Base-by-base conservation (phyloP, 2,329 filamentous ascomycete species). In the Decorospora gaudefroyi region DNA sequence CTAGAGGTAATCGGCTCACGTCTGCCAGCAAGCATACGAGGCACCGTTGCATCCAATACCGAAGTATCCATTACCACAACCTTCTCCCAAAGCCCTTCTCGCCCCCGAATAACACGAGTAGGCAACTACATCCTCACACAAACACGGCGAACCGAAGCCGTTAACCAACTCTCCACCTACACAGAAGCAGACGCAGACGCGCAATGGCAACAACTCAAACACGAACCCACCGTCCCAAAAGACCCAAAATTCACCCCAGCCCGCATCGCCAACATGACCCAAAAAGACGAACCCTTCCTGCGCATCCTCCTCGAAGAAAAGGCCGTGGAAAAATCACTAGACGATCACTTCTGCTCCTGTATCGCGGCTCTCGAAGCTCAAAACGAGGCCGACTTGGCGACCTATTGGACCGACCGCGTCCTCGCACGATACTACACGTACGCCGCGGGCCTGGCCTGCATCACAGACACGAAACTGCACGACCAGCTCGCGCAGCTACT, bases 401-500 rank as follows among this genome's bases (percentile, higher is more conserved):
- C 38, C 5, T 66, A 64, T 42, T 72, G 69, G 69, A 56, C 28
- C 3, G 64, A 68, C 8, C 61, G 65, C 8, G 59, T 70, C 3
- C 23, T 49, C 10, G 40, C 56, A 25, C 61, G 67, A 33, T 21
- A 57, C 6, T 32, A 50, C 8, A 54, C 62, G 22, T 68, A 72
- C 42, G 49, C n/a, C 4, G 43, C 57, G 3, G 66, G 58, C 2
- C 37, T 69, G 3, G 23, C 44, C 5, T 28, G 43, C 10, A 42
- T 71, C 16, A 30, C 51, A 0, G 69, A 71, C 19, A 17, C 49
- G 9, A 72, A 67, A 31, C 45, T 72, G 1, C 56, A 48, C 18
- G 57, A 57, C n/a, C 68, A 71, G 35, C 59, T 72, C 6, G 47
- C 55, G 4, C 64, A 70, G 5, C 36, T 72, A 3, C 53, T 72